phyloP scores from a whole-genome alignment of 352 stramenopile genomes.

The Globisporangium camurandrum region DNA sequence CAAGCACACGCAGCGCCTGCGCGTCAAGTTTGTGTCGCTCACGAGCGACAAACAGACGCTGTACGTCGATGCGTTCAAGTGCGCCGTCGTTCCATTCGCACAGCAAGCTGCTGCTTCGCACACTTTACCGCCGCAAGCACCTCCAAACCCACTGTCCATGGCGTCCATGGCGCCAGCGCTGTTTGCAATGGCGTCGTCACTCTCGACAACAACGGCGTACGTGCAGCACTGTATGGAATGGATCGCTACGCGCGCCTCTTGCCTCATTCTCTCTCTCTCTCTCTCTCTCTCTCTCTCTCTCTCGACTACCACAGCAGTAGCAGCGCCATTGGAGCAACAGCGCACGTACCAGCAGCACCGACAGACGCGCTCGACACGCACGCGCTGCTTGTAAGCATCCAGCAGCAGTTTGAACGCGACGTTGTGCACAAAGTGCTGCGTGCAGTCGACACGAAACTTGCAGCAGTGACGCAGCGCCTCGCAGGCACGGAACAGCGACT shows the following conservation, averaged over 20 bases:
- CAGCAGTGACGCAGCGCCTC: slow-evolving; percentile 42
- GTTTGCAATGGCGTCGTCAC: not conserved
- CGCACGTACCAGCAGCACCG: not conserved
- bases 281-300: no score
- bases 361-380: slow-evolving; percentile 25
- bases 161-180: not conserved
- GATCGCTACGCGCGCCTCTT: no score
- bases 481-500: slow-evolving; percentile 58
- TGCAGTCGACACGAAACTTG: slow-evolving; percentile 52
- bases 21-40: slow-evolving; percentile 71
- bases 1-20: slow-evolving; percentile 35
- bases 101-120: no score
- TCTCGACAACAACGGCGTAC: no score
- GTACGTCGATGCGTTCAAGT: slow-evolving; percentile 31
- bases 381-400: slow-evolving; percentile 35
- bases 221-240: no score
- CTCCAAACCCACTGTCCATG: no score
- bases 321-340: not conserved
- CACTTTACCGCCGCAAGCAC: no score
- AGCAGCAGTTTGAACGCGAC: slow-evolving; percentile 55
- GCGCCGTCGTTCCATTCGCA: slow-evolving; percentile 27
- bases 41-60: slow-evolving; percentile 44
- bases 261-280: no score
- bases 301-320: no score
- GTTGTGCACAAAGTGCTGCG: slow-evolving; percentile 60